A percentile compares a stretch with the other conserved stretches of the same genome.
Evolutionary conservation across 345 rosid species (phyloP).

Genomic region (Corchorus olitorius): DNA sequence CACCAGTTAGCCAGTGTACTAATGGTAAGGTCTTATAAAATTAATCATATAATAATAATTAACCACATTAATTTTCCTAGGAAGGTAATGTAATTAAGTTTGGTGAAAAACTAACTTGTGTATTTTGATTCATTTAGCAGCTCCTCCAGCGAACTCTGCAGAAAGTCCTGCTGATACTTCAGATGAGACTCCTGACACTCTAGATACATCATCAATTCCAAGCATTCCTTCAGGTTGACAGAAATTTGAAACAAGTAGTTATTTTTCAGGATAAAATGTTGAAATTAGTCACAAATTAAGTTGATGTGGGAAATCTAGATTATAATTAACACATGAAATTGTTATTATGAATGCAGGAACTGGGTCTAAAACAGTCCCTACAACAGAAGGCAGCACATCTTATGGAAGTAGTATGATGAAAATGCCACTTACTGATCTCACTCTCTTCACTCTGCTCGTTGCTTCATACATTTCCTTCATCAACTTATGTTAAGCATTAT

Average conservation of each 20-base stretch:
- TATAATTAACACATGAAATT: neutral
- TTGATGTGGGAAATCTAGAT: neutral
- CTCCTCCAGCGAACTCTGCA: slow-evolving; percentile 19
- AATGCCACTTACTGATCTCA: slow-evolving; percentile 18
- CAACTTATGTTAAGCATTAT: neutral
- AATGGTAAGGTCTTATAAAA: neutral
- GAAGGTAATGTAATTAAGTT: neutral
- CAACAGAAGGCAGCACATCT: slow-evolving; percentile 23
- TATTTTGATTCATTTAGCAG: neutral
- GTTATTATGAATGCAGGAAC: slow-evolving; percentile 3
- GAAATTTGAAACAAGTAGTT: no score
- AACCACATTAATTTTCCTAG: neutral
- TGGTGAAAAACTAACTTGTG: neutral
- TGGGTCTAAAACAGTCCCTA: slow-evolving; percentile 37
- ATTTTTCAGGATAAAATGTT: neutral
- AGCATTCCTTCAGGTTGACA: slow-evolving; percentile 17
- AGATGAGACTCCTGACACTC: slow-evolving; percentile 20
- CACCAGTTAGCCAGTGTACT: slow-evolving; percentile 24
- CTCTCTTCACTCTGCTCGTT: slow-evolving; percentile 19
- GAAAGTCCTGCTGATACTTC: slow-evolving; percentile 31
- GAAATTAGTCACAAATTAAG: neutral
- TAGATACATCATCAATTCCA: slow-evolving; percentile 14
- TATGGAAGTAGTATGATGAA: slow-evolving; percentile 26
- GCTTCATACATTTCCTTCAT: slow-evolving; percentile 7
- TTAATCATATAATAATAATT: neutral